phyloP scores from a whole-genome alignment of 768 basidiomycete genomes.

The Naematelia encephala region DNA sequence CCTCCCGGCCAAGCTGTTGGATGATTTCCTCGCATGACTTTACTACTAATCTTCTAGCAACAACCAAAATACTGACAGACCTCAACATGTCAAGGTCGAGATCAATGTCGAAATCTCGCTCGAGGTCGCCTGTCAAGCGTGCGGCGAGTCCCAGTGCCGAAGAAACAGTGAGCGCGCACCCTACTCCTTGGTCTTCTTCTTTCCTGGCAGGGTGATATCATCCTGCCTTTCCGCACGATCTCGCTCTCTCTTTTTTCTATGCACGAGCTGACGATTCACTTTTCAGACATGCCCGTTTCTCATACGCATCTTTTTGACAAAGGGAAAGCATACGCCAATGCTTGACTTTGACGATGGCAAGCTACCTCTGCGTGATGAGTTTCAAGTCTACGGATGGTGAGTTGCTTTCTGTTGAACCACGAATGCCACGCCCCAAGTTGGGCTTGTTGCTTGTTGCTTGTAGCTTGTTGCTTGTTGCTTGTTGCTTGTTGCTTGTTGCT shows the following conservation, averaged over 20 bases:
- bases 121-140: slow-evolving; percentile 16
- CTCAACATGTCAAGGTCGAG: slow-evolving; percentile 4
- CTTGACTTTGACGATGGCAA: slow-evolving; percentile 41
- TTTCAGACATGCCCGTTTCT: slow-evolving; percentile 39
- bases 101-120: neutral
- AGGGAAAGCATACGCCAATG: slow-evolving; percentile 39
- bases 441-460: too few species aligned
- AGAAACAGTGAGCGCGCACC: slow-evolving; percentile 7
- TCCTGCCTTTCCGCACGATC: neutral
- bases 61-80: neutral
- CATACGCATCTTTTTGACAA: slow-evolving; percentile 38
- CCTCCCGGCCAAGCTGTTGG: too few species aligned
- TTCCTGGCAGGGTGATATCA: neutral
- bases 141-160: slow-evolving; percentile 1
- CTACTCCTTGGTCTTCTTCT: neutral
- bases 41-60: too few species aligned
- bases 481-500: too few species aligned
- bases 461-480: neutral
- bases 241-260: neutral
- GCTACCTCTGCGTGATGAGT: slow-evolving; percentile 41
- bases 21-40: too few species aligned
- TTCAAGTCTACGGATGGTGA: slow-evolving; percentile 41
- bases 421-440: neutral
- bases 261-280: neutral
- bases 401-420: neutral